Evolutionary conservation across 768 basidiomycete species (phyloP), one percentile per base, ranked within the genome.

Genomic region (Collybiopsis confluens): DNA sequence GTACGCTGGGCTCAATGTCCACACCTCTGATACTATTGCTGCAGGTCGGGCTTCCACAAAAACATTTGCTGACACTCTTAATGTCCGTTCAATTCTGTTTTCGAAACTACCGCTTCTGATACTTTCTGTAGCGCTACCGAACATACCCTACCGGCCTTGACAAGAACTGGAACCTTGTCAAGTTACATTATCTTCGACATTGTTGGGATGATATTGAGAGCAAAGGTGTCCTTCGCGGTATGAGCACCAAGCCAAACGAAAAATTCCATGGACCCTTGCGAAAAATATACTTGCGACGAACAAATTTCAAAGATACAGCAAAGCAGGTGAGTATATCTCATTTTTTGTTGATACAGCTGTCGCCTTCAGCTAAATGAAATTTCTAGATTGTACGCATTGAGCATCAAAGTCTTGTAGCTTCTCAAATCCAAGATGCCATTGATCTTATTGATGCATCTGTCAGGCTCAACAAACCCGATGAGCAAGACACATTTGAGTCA

Each of bases 91-190:
- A 33, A 8, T 37, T 8, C 15, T 51, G 11, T 38, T n/a, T 13
- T 16, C n/a, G 27, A 43, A 8, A 28, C 13, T 51, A 6, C 9
- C 37, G 48, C 37, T 5, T 23, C 15, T 37, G 23, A 8, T 38
- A 9, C 15, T 26, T 11, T n/a, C n/a, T 11, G 9, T 7, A 51
- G 35, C 6, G 15, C 24, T 35, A 16, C 37, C 6, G 6, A 15
- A 16, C 27, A 15, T 15, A 28, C 6, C 15, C 16, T 7, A 51
- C 48, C 11, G 54, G 44, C 7, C 43, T 51, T 4, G 38, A 56
- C 21, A 66, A 70, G 52, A 57, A 64, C 10, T 75, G 71, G 72
- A 54, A 69, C 28, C 73, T 71, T 52, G 63, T 62, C 0, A 75
- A 75, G 46, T 38, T 54, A 0, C 73, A 75, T 52, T 49, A 63